Evolutionary conservation across 768 basidiomycete species (phyloP).

Genomic region (Leccinum subgranulosum): DNA sequence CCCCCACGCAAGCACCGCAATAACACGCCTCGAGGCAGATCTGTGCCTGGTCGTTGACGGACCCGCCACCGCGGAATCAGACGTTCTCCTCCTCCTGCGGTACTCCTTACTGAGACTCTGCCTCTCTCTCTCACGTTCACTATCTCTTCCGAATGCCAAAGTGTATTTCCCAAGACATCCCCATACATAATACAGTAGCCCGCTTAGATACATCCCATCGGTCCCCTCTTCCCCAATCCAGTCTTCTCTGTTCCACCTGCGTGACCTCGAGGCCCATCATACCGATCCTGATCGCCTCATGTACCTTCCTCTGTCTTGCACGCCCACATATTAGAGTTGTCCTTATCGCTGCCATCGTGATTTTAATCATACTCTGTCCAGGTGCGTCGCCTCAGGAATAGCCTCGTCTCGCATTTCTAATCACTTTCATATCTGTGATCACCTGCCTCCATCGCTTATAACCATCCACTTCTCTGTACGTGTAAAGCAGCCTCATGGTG

Average conservation of each 20-base stretch:
- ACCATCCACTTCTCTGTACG: not conserved
- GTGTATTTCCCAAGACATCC: conserved; percentile 7
- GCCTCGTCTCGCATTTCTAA: not conserved
- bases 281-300: conserved; percentile 24
- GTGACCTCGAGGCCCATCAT: conserved; percentile 28
- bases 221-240: conserved; percentile 16
- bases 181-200: not conserved
- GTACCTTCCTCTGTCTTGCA: not conserved
- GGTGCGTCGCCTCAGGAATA: conserved; percentile 4
- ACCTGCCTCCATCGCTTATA: not conserved
- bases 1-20: not conserved
- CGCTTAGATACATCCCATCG: not conserved
- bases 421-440: not conserved
- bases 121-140: conserved; percentile 4
- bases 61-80: not conserved
- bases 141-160: not conserved
- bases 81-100: no score
- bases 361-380: not conserved
- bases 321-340: not conserved
- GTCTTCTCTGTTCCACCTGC: conserved; percentile 1
- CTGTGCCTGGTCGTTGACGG: not conserved
- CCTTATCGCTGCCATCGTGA: not conserved
- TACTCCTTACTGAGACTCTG: no score
- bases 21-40: not conserved
- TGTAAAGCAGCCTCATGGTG: not conserved